A percentile compares a stretch with the other conserved stretches of the same genome.
These are phyloP conservation scores for Tuber brumale DNA, from an alignment of 495 filamentous ascomycete species.

Conservation along the genomic window DNA sequence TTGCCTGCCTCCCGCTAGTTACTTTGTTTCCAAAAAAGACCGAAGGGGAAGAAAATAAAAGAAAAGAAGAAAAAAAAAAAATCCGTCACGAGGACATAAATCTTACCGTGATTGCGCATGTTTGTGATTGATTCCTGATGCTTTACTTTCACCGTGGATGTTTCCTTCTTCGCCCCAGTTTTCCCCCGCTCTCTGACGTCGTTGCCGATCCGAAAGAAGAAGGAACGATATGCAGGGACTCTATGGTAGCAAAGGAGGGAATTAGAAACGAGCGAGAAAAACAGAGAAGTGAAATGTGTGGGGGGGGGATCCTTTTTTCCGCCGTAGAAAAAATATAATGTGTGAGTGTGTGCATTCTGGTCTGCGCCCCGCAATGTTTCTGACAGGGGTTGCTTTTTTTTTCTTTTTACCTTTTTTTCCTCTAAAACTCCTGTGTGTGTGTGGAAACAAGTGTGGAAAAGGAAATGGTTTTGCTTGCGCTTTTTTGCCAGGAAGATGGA, in stretches of 20 bases:
- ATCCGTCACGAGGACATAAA: background rate
- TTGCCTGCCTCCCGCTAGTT: too few relatives aligned
- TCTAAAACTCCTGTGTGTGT: background rate
- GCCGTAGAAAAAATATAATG: background rate
- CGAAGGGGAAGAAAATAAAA: background rate
- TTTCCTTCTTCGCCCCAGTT: background rate
- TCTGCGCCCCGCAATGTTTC: background rate
- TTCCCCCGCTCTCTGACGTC: background rate
- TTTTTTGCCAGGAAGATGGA: background rate
- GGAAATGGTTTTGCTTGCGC: background rate
- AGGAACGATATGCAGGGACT: background rate
- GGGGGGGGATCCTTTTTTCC: background rate
- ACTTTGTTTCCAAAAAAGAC: background rate
- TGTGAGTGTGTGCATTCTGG: background rate
- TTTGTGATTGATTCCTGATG: background rate
- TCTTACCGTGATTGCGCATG: background rate
- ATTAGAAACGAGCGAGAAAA: background rate
- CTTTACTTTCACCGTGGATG: background rate
- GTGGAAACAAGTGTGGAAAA: background rate
- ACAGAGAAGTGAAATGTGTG: background rate
- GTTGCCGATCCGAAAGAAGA: background rate
- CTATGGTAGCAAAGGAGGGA: background rate
- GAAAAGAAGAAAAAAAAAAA: background rate
- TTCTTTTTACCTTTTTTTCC: background rate
- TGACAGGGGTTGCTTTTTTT: conserved; percentile 3